Conservation (phyloP, 257 asterid species). For the Fraxinus cuspidata region DNA sequence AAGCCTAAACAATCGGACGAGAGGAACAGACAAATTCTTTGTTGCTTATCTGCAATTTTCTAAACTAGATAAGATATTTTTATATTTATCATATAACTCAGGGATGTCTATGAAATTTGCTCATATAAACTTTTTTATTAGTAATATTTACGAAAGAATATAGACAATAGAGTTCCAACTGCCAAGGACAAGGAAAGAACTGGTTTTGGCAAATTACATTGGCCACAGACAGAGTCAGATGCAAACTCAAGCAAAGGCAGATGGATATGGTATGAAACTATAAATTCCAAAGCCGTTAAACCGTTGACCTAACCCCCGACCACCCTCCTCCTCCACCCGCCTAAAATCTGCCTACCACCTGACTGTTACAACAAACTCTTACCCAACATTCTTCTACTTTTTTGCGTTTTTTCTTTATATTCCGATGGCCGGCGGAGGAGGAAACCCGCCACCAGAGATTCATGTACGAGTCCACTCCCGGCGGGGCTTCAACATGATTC, state of each 20-base stretch:
- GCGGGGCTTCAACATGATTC: conserved; percentile 60
- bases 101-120: background rate
- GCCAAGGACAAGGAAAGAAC: background rate
- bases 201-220: background rate
- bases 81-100: background rate
- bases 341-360: conserved; percentile 28
- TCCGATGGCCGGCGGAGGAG: conserved; percentile 39
- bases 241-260: background rate
- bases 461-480: conserved; percentile 52
- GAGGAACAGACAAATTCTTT: background rate
- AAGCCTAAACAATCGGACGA: too few relatives aligned
- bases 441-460: conserved; percentile 34
- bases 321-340: conserved; percentile 28
- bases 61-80: too few relatives aligned
- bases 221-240: background rate
- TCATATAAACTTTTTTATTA: background rate
- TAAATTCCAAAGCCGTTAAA: conserved; percentile 3
- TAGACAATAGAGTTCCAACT: background rate
- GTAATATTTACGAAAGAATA: background rate
- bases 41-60: too few relatives aligned
- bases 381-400: conserved; percentile 24
- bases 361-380: conserved; percentile 26
- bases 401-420: conserved; percentile 1
- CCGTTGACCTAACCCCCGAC: conserved; percentile 39
- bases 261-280: background rate